Percentiles rank a stretch among this genome's conserved stretches.
Conservation (phyloP, 257 asterid genomes). For the Salvia rosmarinus region DNA sequence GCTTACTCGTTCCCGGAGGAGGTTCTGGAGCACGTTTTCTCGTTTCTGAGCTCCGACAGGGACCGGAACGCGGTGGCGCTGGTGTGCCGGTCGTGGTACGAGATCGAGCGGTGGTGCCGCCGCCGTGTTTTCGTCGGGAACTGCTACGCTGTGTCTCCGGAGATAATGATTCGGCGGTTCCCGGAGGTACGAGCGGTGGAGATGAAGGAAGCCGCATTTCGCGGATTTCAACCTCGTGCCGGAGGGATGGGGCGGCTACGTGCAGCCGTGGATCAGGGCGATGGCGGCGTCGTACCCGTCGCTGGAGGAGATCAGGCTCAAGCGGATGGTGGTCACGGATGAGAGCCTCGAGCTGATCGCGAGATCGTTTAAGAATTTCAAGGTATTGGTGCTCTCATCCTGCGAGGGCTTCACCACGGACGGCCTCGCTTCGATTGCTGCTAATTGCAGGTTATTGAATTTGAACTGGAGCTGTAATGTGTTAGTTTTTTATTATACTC, state of each 20-base stretch:
- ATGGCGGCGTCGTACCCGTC: slow-evolving; percentile 69
- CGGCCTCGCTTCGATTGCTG: slow-evolving; percentile 87
- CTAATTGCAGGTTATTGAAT: slow-evolving; percentile 71
- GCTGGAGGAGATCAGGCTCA: slow-evolving; percentile 84
- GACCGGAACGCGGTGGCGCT: slow-evolving; percentile 84
- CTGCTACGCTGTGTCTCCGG: slow-evolving; percentile 82
- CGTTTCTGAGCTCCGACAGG: slow-evolving; percentile 58
- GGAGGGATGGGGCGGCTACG: slow-evolving; percentile 88
- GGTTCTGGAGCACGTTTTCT: slow-evolving; percentile 83
- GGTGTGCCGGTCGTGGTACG: slow-evolving; percentile 96
- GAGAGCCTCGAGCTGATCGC: slow-evolving; percentile 74
- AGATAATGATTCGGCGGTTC: slow-evolving; percentile 68
- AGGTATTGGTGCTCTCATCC: slow-evolving; percentile 68
- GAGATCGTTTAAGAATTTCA: slow-evolving; percentile 64
- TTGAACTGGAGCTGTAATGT: not conserved
- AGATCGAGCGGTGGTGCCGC: slow-evolving; percentile 83
- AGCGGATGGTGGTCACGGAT: slow-evolving; percentile 83
- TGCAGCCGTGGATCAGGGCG: slow-evolving; percentile 74
- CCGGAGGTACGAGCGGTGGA: slow-evolving; percentile 74
- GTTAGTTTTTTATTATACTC: slow-evolving; percentile 9
- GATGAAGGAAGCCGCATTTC: slow-evolving; percentile 90
- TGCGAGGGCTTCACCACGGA: slow-evolving; percentile 86
- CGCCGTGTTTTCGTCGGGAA: slow-evolving; percentile 79
- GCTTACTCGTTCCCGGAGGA: slow-evolving; percentile 85
- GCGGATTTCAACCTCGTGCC: slow-evolving; percentile 94